Evolutionary conservation across 2,329 filamentous ascomycete species (phyloP), one percentile per base, ranked within the genome.

Genomic region (Celoporthe dispersa): DNA sequence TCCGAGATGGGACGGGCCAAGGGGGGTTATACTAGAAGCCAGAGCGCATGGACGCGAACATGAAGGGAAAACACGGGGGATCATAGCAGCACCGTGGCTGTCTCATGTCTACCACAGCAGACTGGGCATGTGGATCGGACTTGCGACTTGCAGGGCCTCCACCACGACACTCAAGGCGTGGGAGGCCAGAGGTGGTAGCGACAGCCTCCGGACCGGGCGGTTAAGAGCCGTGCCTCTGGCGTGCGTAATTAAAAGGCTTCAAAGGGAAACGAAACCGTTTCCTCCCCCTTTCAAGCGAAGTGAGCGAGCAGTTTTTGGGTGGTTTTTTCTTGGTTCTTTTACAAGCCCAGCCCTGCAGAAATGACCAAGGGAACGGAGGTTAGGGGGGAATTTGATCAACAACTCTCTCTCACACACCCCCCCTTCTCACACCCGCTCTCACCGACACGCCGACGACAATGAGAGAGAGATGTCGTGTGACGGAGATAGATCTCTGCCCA

Each of bases 191-290:
- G 53, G 68, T 64, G 64, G 61, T 53, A 68, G 67, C 55, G 57
- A 69, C 28, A n/a, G 28, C 12, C 39, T 19, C 57, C 37, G 41
- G 64, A 39, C 68, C 70, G 61, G 70, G 70, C 66, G 66, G 70
- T 68, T 62, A 69, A 48, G 55, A 70, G 68, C 70, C 70, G 70
- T 67, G 64, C 28, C n/a, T 61, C 61, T 65, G 31, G 61, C 31
- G 59, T 68, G 65, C 70, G 61, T 70, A 71, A 66, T 61, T n/a
- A 16, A 31, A 39, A 57, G 25, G n/a, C 44, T n/a, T 51, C 44
- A 48, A 48, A 37, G 39, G 41, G 64, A 5, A n/a, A 35, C 33
- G 41, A 68, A 28, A 35, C 37, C 39, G 31, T 57, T 64, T 39
- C 59, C 41, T 5, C 44, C 59, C 62, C 59, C 59, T 5, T 57